Percentiles rank a stretch among this genome's conserved stretches.
phyloP scores from a whole-genome alignment of 2,329 filamentous ascomycete genomes.

The Ceratocystis destructans region DNA sequence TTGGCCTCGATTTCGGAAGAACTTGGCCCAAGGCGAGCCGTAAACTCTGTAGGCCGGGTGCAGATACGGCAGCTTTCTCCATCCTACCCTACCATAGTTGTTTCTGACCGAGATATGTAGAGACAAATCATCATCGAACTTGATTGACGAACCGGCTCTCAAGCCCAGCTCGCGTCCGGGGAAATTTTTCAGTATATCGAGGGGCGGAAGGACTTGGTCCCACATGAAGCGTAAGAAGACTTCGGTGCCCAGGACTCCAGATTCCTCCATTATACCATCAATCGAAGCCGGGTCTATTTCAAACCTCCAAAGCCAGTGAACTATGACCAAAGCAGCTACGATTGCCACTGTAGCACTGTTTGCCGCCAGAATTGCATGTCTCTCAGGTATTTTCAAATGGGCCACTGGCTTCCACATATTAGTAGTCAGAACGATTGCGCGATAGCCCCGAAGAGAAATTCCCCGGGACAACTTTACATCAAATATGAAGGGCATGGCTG shows the following conservation, averaged over 20 bases:
- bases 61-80: slow-evolving; percentile 8
- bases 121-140: slow-evolving; percentile 1
- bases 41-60: slow-evolving; percentile 5
- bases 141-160: not conserved
- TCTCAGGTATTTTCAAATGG: not conserved
- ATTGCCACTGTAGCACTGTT: slow-evolving; percentile 3
- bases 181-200: not conserved
- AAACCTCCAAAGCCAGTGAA: slow-evolving; percentile 9
- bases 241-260: not conserved
- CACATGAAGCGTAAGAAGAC: slow-evolving; percentile 14
- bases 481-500: slow-evolving; percentile 10
- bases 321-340: slow-evolving; percentile 8
- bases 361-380: not conserved
- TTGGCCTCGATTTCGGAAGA: slow-evolving; percentile 13
- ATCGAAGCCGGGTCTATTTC: not conserved
- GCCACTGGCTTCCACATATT: slow-evolving; percentile 3
- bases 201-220: slow-evolving; percentile 12
- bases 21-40: slow-evolving; percentile 10
- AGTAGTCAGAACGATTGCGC: slow-evolving; percentile 5
- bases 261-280: not conserved
- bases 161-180: slow-evolving; percentile 12
- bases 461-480: slow-evolving; percentile 9
- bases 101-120: not conserved
- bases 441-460: slow-evolving; percentile 7
- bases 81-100: not conserved